phyloP scores from a whole-genome alignment of 208 protist genomes.

The Acanthamoeba healyi region DNA sequence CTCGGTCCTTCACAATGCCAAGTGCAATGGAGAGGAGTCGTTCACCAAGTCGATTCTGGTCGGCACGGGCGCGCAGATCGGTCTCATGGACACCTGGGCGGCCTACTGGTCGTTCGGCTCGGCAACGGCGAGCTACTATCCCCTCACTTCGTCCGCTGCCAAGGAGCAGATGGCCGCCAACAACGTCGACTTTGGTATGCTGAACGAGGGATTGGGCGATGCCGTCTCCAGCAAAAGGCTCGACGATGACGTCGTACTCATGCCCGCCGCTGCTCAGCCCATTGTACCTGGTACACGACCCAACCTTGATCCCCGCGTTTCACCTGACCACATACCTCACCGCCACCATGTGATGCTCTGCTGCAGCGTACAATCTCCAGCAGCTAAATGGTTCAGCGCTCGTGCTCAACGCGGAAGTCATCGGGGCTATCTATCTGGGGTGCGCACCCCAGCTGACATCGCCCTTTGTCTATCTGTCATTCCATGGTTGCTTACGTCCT shows the following conservation, averaged over 20 bases:
- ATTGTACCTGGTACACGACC: background rate
- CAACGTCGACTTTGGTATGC: constrained; percentile 37
- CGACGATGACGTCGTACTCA: background rate
- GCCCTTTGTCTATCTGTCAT: too few species aligned
- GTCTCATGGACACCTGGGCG: constrained; percentile 3
- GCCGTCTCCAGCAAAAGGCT: background rate
- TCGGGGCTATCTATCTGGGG: background rate
- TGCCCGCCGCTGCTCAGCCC: background rate
- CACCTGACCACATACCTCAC: background rate
- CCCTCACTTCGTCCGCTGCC: background rate
- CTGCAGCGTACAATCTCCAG: background rate
- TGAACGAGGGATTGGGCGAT: background rate
- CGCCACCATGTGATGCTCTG: background rate
- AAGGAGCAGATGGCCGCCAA: background rate
- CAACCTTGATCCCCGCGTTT: too few species aligned
- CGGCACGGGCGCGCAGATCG: background rate
- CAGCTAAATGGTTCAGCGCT: background rate
- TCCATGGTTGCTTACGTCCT: too few species aligned
- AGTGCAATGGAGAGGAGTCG: background rate
- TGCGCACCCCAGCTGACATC: background rate
- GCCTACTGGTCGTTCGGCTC: background rate
- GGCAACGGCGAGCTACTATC: background rate
- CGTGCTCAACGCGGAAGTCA: background rate
- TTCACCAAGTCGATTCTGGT: background rate
- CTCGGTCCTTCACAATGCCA: background rate